phyloP scores from a whole-genome alignment of 2,329 filamentous ascomycete species.

The Nothophaeocryptopus gaeumannii region DNA sequence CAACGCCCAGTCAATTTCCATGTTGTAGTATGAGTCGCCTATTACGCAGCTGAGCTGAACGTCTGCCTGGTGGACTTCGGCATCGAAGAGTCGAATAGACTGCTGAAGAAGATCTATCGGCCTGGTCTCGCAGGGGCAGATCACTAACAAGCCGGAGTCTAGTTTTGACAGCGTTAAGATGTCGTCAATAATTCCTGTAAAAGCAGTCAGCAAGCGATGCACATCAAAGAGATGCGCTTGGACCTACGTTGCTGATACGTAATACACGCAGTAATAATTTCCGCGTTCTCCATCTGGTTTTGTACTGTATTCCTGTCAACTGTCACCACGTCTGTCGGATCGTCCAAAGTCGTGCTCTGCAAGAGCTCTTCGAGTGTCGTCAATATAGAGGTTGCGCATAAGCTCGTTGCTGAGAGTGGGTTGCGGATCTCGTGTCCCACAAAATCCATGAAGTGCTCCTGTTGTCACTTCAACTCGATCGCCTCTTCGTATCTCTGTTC shows the following conservation, averaged over 20 bases:
- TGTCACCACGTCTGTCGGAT: constrained; percentile 4
- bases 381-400: constrained; percentile 29
- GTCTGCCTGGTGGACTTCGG: constrained; percentile 36
- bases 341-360: constrained; percentile 4
- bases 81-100: constrained; percentile 40
- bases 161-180: constrained; percentile 44
- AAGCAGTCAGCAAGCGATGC: no score
- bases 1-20: constrained; percentile 17
- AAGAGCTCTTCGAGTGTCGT: constrained; percentile 8
- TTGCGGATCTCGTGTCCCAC: constrained; percentile 44
- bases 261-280: constrained; percentile 33
- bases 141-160: constrained; percentile 32
- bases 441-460: constrained; percentile 31
- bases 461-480: constrained; percentile 35
- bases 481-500: constrained; percentile 38
- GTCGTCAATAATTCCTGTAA: constrained; percentile 43
- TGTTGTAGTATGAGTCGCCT: constrained; percentile 8
- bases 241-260: constrained; percentile 32
- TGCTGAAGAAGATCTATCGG: constrained; percentile 35
- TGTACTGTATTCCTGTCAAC: constrained; percentile 12
- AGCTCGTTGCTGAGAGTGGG: constrained; percentile 43
- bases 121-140: constrained; percentile 38
- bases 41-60: constrained; percentile 30
- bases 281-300: constrained; percentile 25
- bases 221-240: no score